Base-by-base conservation (phyloP, 768 basidiomycete species). In the Rhodotorula paludigena region DNA sequence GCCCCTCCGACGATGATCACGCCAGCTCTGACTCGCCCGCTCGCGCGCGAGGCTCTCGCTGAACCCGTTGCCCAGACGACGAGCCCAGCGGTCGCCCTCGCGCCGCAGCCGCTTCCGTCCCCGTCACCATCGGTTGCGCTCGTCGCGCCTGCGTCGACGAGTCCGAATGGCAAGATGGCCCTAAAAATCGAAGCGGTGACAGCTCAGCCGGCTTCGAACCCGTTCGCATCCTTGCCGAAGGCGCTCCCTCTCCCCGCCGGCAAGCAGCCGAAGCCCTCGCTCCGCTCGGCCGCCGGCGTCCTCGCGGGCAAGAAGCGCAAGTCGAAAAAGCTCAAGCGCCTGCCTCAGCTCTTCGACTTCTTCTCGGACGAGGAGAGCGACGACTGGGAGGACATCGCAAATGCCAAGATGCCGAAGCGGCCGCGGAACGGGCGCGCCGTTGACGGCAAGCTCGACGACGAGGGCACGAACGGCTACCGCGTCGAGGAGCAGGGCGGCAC, bases 271-370 rank as follows among this genome's bases (percentile, higher is more conserved):
- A 51, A 39, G 18, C n/a, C 58, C 25, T n/a, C 21, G 14, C 59
- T 60, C 32, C 38, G 16, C 32, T 23, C 38, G 3, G 49, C 59
- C 18, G 48, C 48, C 28, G 18, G 3, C 38, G 3, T 60, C 49
- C 59, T 60, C 38, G 38, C 59, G 30, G 49, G 49, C 36, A 60
- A 60, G 59, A 59, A 53, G 42, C 52, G 59, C 53, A 66, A 66
- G 38, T 36, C 44, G 21, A 35, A 14, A 6, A 49, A 63, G n/a
- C 30, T 51, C 21, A 41, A 35, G n/a, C 30, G 28, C 21, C 44
- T 52, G 51, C 64, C 36, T 33, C 25, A 59, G 57, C 57, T 65
- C 4, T 65, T 54, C 44, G 64, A 65, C 44, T 65, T 59, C 52
- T 44, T 53, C 20, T 35, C 45, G 44, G 61, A 63, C n/a, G 33